Percentiles rank a stretch among this genome's conserved stretches.
phyloP scores from a whole-genome alignment of 257 asterid species.

The Misopates orontium region DNA sequence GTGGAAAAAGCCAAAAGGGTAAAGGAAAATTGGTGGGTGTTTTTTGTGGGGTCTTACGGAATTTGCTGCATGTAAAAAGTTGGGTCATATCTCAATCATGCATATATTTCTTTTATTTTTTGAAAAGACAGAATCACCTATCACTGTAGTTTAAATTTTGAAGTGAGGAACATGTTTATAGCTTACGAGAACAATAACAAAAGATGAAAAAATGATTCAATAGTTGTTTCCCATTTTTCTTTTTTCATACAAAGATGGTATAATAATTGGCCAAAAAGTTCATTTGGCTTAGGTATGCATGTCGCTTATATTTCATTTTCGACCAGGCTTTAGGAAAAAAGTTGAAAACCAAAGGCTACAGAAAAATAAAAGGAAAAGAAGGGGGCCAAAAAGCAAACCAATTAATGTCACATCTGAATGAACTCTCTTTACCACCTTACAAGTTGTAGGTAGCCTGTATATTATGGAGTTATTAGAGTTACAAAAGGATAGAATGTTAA shows the following conservation, averaged over 20 bases:
- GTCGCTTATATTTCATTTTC: background rate
- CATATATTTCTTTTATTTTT: background rate
- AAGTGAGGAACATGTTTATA: background rate
- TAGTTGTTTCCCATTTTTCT: background rate
- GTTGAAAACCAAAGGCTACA: background rate
- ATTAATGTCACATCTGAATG: background rate
- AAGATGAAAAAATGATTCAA: background rate
- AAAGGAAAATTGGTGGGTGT: too few relatives aligned
- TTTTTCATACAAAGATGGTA: background rate
- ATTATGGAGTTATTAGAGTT: too few relatives aligned
- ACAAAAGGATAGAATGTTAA: too few relatives aligned
- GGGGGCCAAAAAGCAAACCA: background rate
- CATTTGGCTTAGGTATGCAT: background rate
- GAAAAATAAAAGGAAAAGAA: background rate
- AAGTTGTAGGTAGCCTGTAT: too few relatives aligned
- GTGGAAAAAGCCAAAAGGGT: background rate
- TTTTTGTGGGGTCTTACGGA: constrained; percentile 1
- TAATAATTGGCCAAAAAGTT: background rate
- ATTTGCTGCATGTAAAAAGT: background rate
- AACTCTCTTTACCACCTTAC: too few relatives aligned
- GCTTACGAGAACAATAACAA: background rate
- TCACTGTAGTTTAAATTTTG: background rate
- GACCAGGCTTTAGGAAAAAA: constrained; percentile 1
- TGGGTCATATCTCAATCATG: constrained; percentile 7
- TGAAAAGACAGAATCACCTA: background rate